Evolutionary conservation across 208 protist species (phyloP).

Genomic region (Wallacemonas sp.): DNA sequence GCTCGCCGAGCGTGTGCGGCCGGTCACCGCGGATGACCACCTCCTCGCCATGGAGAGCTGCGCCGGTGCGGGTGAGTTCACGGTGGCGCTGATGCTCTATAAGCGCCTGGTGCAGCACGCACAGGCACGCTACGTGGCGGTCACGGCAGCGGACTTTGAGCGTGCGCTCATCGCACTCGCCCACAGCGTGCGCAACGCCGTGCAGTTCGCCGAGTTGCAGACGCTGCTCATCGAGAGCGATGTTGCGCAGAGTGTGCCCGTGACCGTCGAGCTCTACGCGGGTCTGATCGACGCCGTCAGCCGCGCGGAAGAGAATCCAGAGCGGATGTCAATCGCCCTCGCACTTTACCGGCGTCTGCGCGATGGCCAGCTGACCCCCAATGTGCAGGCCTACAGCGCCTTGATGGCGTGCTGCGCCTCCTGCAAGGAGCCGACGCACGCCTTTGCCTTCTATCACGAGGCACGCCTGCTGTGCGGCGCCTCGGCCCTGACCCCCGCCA

Average conservation of each 20-base stretch:
- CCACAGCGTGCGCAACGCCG: constrained; percentile 39
- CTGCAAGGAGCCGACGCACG: constrained; percentile 66
- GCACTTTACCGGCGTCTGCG: constrained; percentile 81
- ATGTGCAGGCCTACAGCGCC: constrained; percentile 69
- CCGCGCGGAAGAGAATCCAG: constrained; percentile 49
- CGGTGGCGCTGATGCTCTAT: constrained; percentile 67
- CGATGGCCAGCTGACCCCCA: constrained; percentile 52
- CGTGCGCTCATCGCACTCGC: constrained; percentile 58
- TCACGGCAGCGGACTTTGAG: constrained; percentile 35
- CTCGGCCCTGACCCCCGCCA: constrained; percentile 39
- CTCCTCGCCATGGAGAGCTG: constrained; percentile 74
- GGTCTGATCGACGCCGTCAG: constrained; percentile 71
- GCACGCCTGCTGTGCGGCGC: constrained; percentile 54
- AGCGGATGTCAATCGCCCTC: constrained; percentile 69
- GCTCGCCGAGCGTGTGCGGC: constrained; percentile 33
- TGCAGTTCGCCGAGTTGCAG: constrained; percentile 65
- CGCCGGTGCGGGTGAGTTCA: constrained; percentile 47
- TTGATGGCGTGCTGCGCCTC: constrained; percentile 78
- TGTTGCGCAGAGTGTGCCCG: constrained; percentile 49
- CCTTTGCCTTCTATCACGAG: constrained; percentile 89
- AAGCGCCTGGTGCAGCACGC: constrained; percentile 65
- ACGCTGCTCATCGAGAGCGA: constrained; percentile 58
- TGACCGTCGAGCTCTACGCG: constrained; percentile 79
- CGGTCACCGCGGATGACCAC: constrained; percentile 65
- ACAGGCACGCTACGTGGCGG: constrained; percentile 35